phyloP scores from a whole-genome alignment of 495 filamentous ascomycete genomes.

The Acidiella bohemica region DNA sequence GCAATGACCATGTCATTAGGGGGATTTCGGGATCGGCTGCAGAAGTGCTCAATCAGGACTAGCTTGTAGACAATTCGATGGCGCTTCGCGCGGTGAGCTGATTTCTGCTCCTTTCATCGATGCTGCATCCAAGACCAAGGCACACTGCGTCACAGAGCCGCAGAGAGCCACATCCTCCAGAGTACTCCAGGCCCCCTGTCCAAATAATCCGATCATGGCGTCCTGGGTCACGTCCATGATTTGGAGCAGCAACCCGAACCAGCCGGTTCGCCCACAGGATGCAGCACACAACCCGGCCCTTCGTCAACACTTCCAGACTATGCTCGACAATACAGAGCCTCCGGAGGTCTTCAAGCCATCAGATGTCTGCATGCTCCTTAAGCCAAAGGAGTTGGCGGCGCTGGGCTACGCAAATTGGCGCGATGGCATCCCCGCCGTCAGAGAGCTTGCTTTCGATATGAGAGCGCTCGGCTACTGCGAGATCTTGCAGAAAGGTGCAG shows the following conservation, averaged over 20 bases:
- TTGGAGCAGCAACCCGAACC: background rate
- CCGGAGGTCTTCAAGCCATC: conserved; percentile 10
- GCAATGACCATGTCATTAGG: too few relatives aligned
- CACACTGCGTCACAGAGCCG: too few relatives aligned
- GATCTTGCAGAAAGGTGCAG: conserved; percentile 7
- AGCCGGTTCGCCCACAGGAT: conserved; percentile 4
- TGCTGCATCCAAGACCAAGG: too few relatives aligned
- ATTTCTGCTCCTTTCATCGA: too few relatives aligned
- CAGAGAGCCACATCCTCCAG: too few relatives aligned
- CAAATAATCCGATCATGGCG: too few relatives aligned
- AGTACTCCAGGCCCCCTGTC: too few relatives aligned
- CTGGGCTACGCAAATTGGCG: conserved; percentile 14
- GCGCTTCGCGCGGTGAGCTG: too few relatives aligned
- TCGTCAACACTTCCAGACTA: conserved; percentile 6
- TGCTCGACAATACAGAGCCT: conserved; percentile 15
- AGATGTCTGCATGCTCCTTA: conserved; percentile 8
- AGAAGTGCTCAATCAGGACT: too few relatives aligned
- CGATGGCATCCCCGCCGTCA: conserved; percentile 13
- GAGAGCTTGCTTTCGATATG: conserved; percentile 15
- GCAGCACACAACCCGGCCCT: conserved; percentile 11
- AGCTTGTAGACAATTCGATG: too few relatives aligned
- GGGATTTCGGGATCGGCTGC: too few relatives aligned
- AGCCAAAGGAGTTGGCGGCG: background rate
- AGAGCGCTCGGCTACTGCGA: conserved; percentile 9
- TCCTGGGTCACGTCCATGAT: conserved; percentile 1